Evolutionary conservation across 2,329 filamentous ascomycete species (phyloP), one percentile per base, ranked within the genome.

Genomic region (Blastomyces parvus): DNA sequence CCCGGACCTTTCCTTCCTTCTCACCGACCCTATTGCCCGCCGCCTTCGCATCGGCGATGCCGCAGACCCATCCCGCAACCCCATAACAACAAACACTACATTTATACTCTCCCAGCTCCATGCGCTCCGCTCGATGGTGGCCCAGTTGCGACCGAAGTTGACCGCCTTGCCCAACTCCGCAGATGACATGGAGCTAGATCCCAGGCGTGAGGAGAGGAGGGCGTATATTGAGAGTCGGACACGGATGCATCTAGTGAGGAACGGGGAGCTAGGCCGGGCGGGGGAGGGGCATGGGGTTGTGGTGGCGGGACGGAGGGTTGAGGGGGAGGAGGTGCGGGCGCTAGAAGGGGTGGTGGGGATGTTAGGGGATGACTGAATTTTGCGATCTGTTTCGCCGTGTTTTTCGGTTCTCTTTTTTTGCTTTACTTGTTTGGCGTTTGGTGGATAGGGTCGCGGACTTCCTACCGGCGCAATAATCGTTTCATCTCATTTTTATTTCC

Each of bases 91-190:
- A 61, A 80, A 77, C 63, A 80, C 82, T 17, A 81, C 79, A 36
- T 96, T 97, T 74, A 86, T 90, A 0, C 81, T 95, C 25, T 89
- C 88, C 1, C 93, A 97, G 73, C 80, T 97, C 25, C 90, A 91
- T 36, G 86, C 90, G 0, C 80, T 99, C 56, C 86, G 89, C 64
- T 79, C 85, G 8, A 80, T 95, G 8, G 79, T 96, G 59, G 80
- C 84, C 11, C 82, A 83, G 14, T 78, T 96, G 44, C 80, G 86
- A 65, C 86, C 89, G 0, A 85, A 87, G 64, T 77, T 95, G 36
- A 74, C 75, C 5, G 73, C 74, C 6, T 66, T 84, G 61, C 71
- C 74, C 2, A 68, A 67, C 27, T 69, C 73, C 0, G 70, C 75
- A 3, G 72, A 74, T 36, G 74, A 74, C 3, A 71, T 73, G 38